Base-by-base conservation (phyloP, 495 filamentous ascomycete species). In the Trichoderma gamsii region DNA sequence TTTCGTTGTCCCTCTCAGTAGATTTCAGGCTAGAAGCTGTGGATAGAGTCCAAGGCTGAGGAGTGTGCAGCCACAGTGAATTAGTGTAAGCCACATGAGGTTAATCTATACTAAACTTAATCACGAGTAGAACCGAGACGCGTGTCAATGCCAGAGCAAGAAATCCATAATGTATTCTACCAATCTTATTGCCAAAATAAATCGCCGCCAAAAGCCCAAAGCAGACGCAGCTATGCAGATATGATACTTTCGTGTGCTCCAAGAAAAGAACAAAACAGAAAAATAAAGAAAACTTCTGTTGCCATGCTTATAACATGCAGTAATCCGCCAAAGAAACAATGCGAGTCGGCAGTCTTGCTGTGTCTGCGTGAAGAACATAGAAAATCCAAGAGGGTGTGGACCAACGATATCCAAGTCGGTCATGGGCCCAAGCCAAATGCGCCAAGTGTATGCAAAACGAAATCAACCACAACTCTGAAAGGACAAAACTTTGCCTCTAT, bases 391-490 rank as follows among this genome's bases (percentile, higher is more conserved):
- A 11, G 3, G n/a, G 5, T 8, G 25, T 13, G 3, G 56, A 32
- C 56, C 56, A 61, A 32, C 56, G 0, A 6, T 12, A 5, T 29
- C 16, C 56, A 23, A 61, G 29, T 29, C 56, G 11, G 12, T 18
- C 56, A 21, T 13, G 27, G 21, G 23, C 23, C 11, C 51, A 61
- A 29, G 56, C 56, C 56, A 61, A 61, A 61, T 61, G 56, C 56
- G 56, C 56, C 56, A 61, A 29, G 56, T 29, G 23, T 61, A 61
- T 61, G 56, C 56, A 61, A 61, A 29, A 59, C 51, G 2, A 59
- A 49, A 49, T 13, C 51, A 56, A 56, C 21, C 21, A 32, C 25
- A 23, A 0, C 56, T 61, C 29, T 25, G 8, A 29, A 32, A 18
- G 15, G 4, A 13, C 9, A 61, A 23, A 61, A 18, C 56, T 32